phyloP scores from a whole-genome alignment of 805 yeast genomes.

The Cyberlindnera suaveolens region DNA sequence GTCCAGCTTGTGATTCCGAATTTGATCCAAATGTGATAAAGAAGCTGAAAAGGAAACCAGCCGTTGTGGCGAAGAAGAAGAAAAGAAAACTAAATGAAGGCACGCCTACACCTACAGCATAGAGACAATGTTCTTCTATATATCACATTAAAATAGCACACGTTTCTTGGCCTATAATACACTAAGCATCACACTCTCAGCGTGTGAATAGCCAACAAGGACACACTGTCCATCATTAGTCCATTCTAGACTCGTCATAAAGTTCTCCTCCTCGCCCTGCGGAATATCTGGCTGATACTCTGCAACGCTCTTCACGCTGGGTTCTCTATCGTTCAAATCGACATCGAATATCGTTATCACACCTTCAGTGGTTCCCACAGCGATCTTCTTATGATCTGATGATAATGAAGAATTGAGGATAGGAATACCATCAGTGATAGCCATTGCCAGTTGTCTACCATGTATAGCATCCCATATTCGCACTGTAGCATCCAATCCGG shows the following conservation, averaged over 20 bases:
- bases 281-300: constrained; percentile 22
- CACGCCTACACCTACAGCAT: constrained; percentile 1
- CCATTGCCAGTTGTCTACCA: constrained; percentile 33
- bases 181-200: constrained; percentile 18
- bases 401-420: constrained; percentile 51
- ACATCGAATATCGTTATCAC: constrained; percentile 48
- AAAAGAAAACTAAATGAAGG: constrained; percentile 27
- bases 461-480: constrained; percentile 57
- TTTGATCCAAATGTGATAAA: constrained; percentile 62
- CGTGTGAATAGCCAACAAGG: constrained; percentile 27
- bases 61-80: constrained; percentile 35
- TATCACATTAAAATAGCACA: not conserved
- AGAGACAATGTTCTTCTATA: not conserved
- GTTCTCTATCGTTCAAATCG: constrained; percentile 8
- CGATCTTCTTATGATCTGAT: constrained; percentile 41
- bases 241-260: constrained; percentile 32
- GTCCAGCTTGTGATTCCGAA: constrained; percentile 82
- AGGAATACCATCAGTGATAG: constrained; percentile 43
- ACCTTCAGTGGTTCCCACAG: constrained; percentile 64
- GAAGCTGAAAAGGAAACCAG: constrained; percentile 55
- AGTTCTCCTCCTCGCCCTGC: constrained; percentile 15
- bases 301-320: constrained; percentile 13
- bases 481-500: constrained; percentile 67
- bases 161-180: not conserved
- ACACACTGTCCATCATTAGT: constrained; percentile 21